phyloP scores from a whole-genome alignment of 495 filamentous ascomycete species.

The Sordaria brevicollis region DNA sequence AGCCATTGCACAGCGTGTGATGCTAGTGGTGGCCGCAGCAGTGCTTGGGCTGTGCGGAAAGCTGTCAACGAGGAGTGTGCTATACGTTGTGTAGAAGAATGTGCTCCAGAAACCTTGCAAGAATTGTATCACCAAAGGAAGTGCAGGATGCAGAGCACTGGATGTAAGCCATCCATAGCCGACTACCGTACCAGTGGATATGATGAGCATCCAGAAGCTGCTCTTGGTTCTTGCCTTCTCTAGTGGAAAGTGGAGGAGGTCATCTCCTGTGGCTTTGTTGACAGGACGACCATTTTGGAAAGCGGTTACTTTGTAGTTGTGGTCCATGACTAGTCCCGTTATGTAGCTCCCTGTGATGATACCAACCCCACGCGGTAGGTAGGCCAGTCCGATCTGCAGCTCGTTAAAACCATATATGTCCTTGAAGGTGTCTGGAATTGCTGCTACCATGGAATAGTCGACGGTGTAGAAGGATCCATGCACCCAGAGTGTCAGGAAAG shows the following conservation, averaged over 20 bases:
- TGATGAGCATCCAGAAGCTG: neutral
- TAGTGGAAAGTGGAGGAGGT: constrained; percentile 10
- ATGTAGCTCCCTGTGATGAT: constrained; percentile 11
- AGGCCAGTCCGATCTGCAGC: constrained; percentile 40
- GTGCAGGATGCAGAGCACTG: neutral
- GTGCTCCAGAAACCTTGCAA: constrained; percentile 1
- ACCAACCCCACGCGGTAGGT: constrained; percentile 36
- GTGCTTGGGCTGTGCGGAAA: constrained; percentile 11
- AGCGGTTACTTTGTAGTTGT: constrained; percentile 36
- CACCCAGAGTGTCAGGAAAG: constrained; percentile 12
- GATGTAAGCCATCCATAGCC: constrained; percentile 12
- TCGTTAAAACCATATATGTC: constrained; percentile 37
- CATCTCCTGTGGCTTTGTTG: constrained; percentile 4
- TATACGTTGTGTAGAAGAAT: constrained; percentile 1
- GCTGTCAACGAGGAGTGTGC: constrained; percentile 16
- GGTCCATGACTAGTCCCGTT: constrained; percentile 25
- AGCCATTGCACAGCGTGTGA: constrained; percentile 11
- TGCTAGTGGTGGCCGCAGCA: constrained; percentile 11
- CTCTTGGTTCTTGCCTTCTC: constrained; percentile 9
- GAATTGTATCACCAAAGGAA: constrained; percentile 13
- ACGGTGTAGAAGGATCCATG: constrained; percentile 14
- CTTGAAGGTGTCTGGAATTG: constrained; percentile 33
- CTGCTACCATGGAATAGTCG: constrained; percentile 16
- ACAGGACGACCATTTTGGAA: constrained; percentile 11
- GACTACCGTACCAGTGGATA: neutral